These are phyloP conservation scores for Stachybotrys chartarum DNA, from an alignment of 2,329 filamentous ascomycete species.

Conservation along the genomic window DNA sequence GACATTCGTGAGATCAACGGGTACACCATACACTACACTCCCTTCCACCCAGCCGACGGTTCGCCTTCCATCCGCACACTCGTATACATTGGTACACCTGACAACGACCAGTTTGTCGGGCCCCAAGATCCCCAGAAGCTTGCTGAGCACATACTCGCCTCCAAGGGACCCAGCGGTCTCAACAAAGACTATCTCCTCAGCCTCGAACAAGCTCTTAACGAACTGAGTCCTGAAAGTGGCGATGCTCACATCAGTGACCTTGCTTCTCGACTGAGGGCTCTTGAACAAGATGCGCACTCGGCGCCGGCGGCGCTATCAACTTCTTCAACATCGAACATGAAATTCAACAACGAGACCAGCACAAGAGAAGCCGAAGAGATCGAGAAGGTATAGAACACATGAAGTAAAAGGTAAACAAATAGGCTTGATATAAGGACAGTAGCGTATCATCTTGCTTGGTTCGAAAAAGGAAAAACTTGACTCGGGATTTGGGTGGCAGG, in stretches of 20 bases:
- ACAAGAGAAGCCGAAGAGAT: slow-evolving; percentile 22
- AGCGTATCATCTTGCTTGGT: neutral
- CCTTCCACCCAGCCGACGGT: slow-evolving; percentile 55
- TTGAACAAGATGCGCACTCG: slow-evolving; percentile 27
- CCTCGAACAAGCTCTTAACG: slow-evolving; percentile 67
- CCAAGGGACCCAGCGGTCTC: slow-evolving; percentile 75
- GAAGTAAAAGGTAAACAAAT: neutral
- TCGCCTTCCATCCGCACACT: slow-evolving; percentile 45
- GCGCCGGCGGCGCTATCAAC: slow-evolving; percentile 6
- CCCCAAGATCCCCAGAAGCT: slow-evolving; percentile 71
- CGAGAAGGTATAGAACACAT: slow-evolving; percentile 10
- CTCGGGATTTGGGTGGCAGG: too few species aligned
- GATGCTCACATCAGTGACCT: slow-evolving; percentile 84
- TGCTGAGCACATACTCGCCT: slow-evolving; percentile 72
- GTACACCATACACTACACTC: slow-evolving; percentile 86
- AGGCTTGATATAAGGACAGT: neutral
- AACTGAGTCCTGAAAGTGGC: slow-evolving; percentile 66
- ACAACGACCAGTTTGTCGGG: slow-evolving; percentile 87
- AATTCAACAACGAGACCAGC: slow-evolving; percentile 15
- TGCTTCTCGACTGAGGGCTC: slow-evolving; percentile 59
- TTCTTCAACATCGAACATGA: slow-evolving; percentile 5
- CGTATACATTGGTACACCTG: slow-evolving; percentile 90
- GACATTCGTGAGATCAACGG: slow-evolving; percentile 97
- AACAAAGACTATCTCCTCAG: slow-evolving; percentile 86
- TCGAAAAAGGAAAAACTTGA: too few species aligned